Evolutionary conservation across 345 rosid genomes (phyloP).

Genomic region (Boechera retrofracta): DNA sequence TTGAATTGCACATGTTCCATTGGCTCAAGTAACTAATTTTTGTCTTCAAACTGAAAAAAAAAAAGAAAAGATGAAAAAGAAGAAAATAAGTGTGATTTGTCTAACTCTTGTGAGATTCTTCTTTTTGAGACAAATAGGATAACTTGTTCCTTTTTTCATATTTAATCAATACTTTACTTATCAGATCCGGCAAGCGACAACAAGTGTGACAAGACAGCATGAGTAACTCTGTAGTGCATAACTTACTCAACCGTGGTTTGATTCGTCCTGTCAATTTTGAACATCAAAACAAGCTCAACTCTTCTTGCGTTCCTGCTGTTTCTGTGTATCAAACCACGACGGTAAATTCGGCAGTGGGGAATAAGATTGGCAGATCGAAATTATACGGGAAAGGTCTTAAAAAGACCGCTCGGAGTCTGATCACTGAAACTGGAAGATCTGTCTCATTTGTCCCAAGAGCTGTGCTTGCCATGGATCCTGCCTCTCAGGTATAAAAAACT

Average conservation of each 20-base stretch:
- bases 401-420: slow-evolving; percentile 43
- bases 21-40: slow-evolving; percentile 7
- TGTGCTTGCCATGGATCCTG: slow-evolving; percentile 70
- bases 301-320: slow-evolving; percentile 55
- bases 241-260: slow-evolving; percentile 63
- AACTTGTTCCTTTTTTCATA: slow-evolving; percentile 22
- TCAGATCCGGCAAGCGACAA: slow-evolving; percentile 45
- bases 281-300: slow-evolving; percentile 62
- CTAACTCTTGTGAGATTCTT: slow-evolving; percentile 9
- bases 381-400: slow-evolving; percentile 57
- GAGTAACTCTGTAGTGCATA: slow-evolving; percentile 67
- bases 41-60: background rate
- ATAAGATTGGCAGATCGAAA: slow-evolving; percentile 45
- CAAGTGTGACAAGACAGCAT: slow-evolving; percentile 58
- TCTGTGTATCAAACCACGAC: slow-evolving; percentile 52
- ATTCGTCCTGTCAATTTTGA: slow-evolving; percentile 62
- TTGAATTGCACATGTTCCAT: slow-evolving; percentile 29
- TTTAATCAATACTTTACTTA: slow-evolving; percentile 34
- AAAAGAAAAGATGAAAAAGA: background rate
- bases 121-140: slow-evolving; percentile 9
- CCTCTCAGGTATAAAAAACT: slow-evolving; percentile 60
- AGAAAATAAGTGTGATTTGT: background rate
- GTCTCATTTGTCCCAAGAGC: slow-evolving; percentile 59
- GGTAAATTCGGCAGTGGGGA: background rate
- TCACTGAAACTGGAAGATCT: slow-evolving; percentile 47